These are phyloP conservation scores for Apiotrichum porosum DNA, from an alignment of 1,284 basidiomycete species.

Conservation along the genomic window DNA sequence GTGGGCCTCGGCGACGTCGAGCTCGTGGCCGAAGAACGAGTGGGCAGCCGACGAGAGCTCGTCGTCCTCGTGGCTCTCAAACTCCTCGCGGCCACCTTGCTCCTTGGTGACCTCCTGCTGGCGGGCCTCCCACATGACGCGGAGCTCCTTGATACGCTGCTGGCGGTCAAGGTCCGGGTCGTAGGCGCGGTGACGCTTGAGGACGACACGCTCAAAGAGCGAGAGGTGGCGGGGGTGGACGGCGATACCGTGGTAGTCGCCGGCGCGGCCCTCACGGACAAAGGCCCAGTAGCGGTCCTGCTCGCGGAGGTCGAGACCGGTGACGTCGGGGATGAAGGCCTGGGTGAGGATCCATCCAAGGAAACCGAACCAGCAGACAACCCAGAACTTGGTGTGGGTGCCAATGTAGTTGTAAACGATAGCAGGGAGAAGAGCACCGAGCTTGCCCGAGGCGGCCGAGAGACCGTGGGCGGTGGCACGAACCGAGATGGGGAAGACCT, in stretches of 20 bases:
- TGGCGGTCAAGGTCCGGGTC: slow-evolving; percentile 53
- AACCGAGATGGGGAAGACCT: slow-evolving; percentile 54
- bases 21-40: slow-evolving; percentile 28
- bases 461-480: slow-evolving; percentile 52
- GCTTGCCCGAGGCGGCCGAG: slow-evolving; percentile 52
- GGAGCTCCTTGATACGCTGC: slow-evolving; percentile 53
- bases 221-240: slow-evolving; percentile 54
- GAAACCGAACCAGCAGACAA: slow-evolving; percentile 55
- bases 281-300: slow-evolving; percentile 56
- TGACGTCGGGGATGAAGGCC: slow-evolving; percentile 53
- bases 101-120: slow-evolving; percentile 20
- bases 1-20: slow-evolving; percentile 9
- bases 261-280: slow-evolving; percentile 51
- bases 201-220: slow-evolving; percentile 51
- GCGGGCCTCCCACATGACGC: slow-evolving; percentile 46
- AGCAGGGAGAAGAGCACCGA: slow-evolving; percentile 52
- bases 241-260: slow-evolving; percentile 56
- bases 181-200: slow-evolving; percentile 53
- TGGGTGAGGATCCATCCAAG: slow-evolving; percentile 51
- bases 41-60: slow-evolving; percentile 23
- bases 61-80: slow-evolving; percentile 30
- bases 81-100: slow-evolving; percentile 15
- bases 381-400: slow-evolving; percentile 52
- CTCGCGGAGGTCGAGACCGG: slow-evolving; percentile 56
- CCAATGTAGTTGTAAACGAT: slow-evolving; percentile 48